These are phyloP conservation scores for Kockovaella imperatae DNA, from an alignment of 768 basidiomycete genomes.

Conservation along the genomic window DNA sequence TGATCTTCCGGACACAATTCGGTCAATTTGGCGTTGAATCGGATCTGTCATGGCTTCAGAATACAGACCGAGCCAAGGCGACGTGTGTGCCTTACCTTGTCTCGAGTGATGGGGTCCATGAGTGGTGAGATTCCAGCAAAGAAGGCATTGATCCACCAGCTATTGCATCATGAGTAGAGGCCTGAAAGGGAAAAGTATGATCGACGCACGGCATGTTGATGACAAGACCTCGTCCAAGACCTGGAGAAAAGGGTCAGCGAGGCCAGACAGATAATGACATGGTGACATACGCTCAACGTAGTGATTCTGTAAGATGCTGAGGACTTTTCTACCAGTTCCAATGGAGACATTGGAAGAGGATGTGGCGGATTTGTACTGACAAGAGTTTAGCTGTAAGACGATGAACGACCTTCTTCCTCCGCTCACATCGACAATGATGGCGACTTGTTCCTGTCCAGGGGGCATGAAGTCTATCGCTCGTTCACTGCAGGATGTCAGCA, in stretches of 20 bases:
- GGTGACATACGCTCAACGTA: constrained; percentile 65
- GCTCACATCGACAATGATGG: constrained; percentile 64
- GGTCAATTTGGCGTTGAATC: constrained; percentile 73
- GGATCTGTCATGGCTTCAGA: constrained; percentile 54
- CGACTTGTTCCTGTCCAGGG: constrained; percentile 68
- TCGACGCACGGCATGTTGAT: constrained; percentile 65
- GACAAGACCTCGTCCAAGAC: constrained; percentile 68
- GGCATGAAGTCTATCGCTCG: constrained; percentile 86
- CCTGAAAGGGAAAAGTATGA: too few relatives aligned
- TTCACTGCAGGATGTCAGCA: constrained; percentile 52
- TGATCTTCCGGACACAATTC: constrained; percentile 68
- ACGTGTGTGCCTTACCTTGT: constrained; percentile 55
- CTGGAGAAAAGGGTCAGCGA: constrained; percentile 4
- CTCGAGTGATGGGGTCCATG: constrained; percentile 77
- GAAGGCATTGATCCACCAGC: constrained; percentile 46
- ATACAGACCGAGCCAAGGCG: not conserved
- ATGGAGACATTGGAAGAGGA: constrained; percentile 77
- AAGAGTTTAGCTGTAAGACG: not conserved
- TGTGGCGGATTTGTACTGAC: constrained; percentile 64
- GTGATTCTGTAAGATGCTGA: constrained; percentile 75
- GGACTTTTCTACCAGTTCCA: constrained; percentile 66
- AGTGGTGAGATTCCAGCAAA: constrained; percentile 66
- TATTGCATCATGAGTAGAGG: constrained; percentile 50
- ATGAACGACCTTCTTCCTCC: not conserved
- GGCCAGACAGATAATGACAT: not conserved